A percentile compares a stretch with the other conserved stretches of the same genome.
phyloP scores from a whole-genome alignment of 768 basidiomycete species.

The Kwoniella sp. region DNA sequence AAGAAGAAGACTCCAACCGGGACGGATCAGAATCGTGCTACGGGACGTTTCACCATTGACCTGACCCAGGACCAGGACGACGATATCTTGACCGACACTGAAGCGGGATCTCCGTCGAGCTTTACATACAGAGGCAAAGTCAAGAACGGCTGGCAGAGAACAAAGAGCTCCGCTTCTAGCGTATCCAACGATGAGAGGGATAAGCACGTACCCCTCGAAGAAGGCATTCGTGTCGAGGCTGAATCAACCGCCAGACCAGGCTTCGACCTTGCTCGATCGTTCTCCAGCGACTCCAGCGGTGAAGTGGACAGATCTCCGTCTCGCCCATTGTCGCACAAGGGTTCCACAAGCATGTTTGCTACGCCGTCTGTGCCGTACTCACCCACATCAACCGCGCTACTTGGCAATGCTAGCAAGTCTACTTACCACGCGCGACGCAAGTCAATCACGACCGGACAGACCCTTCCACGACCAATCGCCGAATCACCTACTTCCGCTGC shows the following conservation, averaged over 20 bases:
- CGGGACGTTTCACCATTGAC: too few species aligned
- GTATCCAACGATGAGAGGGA: too few species aligned
- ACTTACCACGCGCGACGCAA: slow-evolving; percentile 16
- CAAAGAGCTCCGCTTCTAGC: not conserved
- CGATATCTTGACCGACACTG: slow-evolving; percentile 24
- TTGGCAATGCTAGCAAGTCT: not conserved
- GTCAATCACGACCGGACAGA: slow-evolving; percentile 11
- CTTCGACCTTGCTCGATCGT: slow-evolving; percentile 9
- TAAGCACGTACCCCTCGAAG: too few species aligned
- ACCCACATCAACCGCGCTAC: not conserved
- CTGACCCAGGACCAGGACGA: slow-evolving; percentile 4
- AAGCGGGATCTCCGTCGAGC: slow-evolving; percentile 2
- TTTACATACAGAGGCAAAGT: not conserved
- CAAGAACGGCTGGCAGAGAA: slow-evolving; percentile 5
- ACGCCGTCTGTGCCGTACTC: slow-evolving; percentile 1
- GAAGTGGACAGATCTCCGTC: slow-evolving; percentile 23
- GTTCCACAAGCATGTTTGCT: slow-evolving; percentile 6
- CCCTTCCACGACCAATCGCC: too few species aligned
- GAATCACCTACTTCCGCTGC: too few species aligned
- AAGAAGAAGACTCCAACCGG: slow-evolving; percentile 14
- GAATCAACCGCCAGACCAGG: too few species aligned
- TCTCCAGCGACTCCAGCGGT: slow-evolving; percentile 27
- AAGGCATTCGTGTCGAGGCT: too few species aligned
- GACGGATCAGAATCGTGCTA: too few species aligned
- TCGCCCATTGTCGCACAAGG: slow-evolving; percentile 9